Evolutionary conservation across 495 filamentous ascomycete genomes (phyloP), one percentile per base, ranked within the genome.

Genomic region (Penicillium desertorum): DNA sequence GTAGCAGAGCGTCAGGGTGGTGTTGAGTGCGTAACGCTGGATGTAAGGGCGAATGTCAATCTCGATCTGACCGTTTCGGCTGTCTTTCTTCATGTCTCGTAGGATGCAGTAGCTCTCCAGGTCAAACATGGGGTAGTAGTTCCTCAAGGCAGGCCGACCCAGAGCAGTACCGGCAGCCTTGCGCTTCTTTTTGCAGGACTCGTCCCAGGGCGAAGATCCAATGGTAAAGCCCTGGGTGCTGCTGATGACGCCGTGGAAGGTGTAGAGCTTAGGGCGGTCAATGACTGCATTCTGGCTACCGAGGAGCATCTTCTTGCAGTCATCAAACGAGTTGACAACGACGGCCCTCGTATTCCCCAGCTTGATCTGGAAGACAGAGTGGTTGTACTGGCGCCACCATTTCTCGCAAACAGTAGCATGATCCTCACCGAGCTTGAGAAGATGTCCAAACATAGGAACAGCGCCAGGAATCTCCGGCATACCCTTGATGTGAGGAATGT

Each of bases 351-450:
- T 83, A 54, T 82, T 83, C 1, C 81, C 82, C 1, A 85, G 66
- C 7, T 70, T 69, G 45, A 85, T 79, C 58, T 85, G 82, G 57
- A 80, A 85, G 44, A 82, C 76, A 16, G 80, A 76, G n/a, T 75
- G 59, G 6, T 71, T 64, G 62, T 82, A 80, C 58, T 82, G 59
- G 1, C 75, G 69, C 78, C 76, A 81, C 80, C 81, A 83, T 46
- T 67, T 61, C 51, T 82, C 79, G 30, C 77, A 82, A 2, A 78
- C 70, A 0, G 67, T 80, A 12, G 82, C 81, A 63, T 85, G 81
- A 47, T 83, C 79, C 4, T 79, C 78, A 10, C 82, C 81, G 8
- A 84, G 77, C 39, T 75, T 63, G n/a, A 80, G 69, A 0, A 85
- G 72, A 65, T 84, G 79, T 1, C 81, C 81, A 41, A 77, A 70